phyloP scores from a whole-genome alignment of 805 yeast genomes.

The Hanseniaspora taiwanica region DNA sequence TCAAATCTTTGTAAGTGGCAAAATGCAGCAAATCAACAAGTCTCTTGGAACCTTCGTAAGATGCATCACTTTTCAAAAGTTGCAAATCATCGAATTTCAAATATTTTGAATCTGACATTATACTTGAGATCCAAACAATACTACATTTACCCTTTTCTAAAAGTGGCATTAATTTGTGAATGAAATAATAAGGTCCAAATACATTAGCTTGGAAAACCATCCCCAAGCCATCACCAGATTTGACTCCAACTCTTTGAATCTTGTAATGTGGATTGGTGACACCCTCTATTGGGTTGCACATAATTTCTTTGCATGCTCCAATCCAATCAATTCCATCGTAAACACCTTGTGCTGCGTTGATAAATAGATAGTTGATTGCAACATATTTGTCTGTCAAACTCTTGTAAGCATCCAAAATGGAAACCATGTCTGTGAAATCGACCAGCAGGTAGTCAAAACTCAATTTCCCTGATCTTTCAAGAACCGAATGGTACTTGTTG shows the following conservation, averaged over 20 bases:
- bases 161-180: constrained; percentile 48
- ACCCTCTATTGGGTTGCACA: constrained; percentile 56
- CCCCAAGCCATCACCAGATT: constrained; percentile 69
- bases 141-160: constrained; percentile 46
- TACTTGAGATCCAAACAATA: constrained; percentile 74
- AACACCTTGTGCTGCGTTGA: constrained; percentile 85
- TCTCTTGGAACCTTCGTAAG: constrained; percentile 90
- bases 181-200: constrained; percentile 85
- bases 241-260: constrained; percentile 66
- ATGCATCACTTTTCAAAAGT: constrained; percentile 43
- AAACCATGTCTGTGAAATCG: constrained; percentile 86
- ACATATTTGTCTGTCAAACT: constrained; percentile 53
- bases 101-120: constrained; percentile 66
- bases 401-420: constrained; percentile 59
- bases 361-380: constrained; percentile 63
- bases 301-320: constrained; percentile 57
- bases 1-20: constrained; percentile 46
- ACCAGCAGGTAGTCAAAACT: constrained; percentile 81
- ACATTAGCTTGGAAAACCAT: constrained; percentile 88
- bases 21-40: constrained; percentile 71
- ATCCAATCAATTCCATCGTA: constrained; percentile 81
- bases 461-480: constrained; percentile 39
- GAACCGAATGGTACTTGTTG: constrained; percentile 29
- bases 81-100: constrained; percentile 67
- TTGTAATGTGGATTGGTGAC: constrained; percentile 85